Base-by-base conservation (phyloP, 768 basidiomycete genomes). In the Exidia glandulosa region DNA sequence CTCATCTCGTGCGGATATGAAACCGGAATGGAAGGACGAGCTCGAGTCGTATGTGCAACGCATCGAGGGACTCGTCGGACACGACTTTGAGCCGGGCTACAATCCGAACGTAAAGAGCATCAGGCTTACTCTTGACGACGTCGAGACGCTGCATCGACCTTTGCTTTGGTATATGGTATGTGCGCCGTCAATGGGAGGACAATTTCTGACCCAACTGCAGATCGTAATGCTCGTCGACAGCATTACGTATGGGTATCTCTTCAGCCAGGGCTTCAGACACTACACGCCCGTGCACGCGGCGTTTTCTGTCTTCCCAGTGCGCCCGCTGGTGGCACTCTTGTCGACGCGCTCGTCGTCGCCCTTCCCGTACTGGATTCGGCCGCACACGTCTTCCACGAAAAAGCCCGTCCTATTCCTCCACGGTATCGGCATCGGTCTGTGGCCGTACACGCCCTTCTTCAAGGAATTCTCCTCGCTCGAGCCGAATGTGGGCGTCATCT, bases 351-450 rank as follows among this genome's bases (percentile, higher is more conserved):
- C 81, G 0, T 63, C 68, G 1, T 65, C 70, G 23, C 65, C 73
- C 1, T 52, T 80, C 10, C 71, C 75, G 1, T 81, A 77, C 64
- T 80, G 79, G 79, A 75, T 77, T 61, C 71, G 76, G 2, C 76
- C 79, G 34, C 83, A 85, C 60, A 73, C 69, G 33, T 78, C 81
- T 3, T 58, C 56, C 9, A 72, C 72, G 1, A 81, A 79, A 61
- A 70, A 72, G 9, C 83, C 85, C 0, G 69, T 87, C 10, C 67
- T 86, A n/a, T 85, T 87, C 65, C 64, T 87, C 1, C 85, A 87
- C 59, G 86, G 85, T 10, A 80, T 86, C n/a, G 86, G 85, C 10
- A 83, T 87, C 59, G 86, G 86, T 32, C 69, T 86, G 45, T 79
- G 74, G 66, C 79, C 84, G 0, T 87, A 87, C 60, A 50, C 75